Conservation (phyloP, 352 stramenopile species). For the Phytopythium montanum region DNA sequence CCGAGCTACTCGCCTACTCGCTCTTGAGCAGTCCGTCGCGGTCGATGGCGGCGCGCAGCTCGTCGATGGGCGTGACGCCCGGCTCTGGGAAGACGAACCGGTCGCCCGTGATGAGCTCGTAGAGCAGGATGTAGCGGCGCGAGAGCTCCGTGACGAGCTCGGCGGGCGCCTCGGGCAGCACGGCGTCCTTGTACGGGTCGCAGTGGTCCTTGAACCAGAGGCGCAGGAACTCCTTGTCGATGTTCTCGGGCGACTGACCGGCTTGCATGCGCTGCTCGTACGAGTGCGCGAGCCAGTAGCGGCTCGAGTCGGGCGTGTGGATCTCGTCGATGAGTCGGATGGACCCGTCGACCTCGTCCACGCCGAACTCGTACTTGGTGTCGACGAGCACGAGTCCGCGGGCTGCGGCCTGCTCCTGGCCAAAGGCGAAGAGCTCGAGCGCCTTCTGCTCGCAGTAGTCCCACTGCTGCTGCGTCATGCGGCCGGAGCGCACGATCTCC, state of each 20-base stretch:
- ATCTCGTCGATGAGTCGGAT: conserved; percentile 99
- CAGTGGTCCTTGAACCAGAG: conserved; percentile 98
- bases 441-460: conserved; percentile 93
- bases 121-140: conserved; percentile 97
- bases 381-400: conserved; percentile 98
- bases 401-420: conserved; percentile 88
- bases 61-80: conserved; percentile 22
- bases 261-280: conserved; percentile 87
- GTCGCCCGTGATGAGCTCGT: conserved; percentile 98
- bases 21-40: conserved; percentile 19
- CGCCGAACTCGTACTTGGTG: conserved; percentile 95
- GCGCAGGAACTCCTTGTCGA: conserved; percentile 99
- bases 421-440: conserved; percentile 91
- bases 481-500: conserved; percentile 91
- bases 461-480: conserved; percentile 97
- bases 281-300: conserved; percentile 91
- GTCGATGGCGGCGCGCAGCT: conserved; percentile 19
- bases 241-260: conserved; percentile 96
- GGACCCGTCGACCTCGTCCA: conserved; percentile 72
- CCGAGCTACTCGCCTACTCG: neutral
- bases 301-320: conserved; percentile 98
- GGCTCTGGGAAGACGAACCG: conserved; percentile 85
- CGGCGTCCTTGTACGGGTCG: conserved; percentile 97
- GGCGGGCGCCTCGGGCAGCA: conserved; percentile 93
- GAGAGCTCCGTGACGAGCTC: conserved; percentile 96